phyloP scores from a whole-genome alignment of 805 yeast genomes.

The Sugiyamaella smithiae region DNA sequence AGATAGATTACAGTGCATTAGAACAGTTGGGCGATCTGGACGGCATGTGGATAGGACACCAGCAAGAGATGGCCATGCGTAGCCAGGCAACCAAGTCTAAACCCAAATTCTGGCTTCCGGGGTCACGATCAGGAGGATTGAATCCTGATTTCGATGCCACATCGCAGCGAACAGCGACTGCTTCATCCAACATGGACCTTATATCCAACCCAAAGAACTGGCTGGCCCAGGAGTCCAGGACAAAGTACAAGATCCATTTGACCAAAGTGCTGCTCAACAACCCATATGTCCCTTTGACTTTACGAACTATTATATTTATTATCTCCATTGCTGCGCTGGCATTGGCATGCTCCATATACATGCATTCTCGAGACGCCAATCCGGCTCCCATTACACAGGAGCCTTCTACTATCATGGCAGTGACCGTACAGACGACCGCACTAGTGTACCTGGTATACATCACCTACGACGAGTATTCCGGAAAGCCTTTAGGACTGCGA shows the following conservation, averaged over 20 bases:
- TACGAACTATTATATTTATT: slow-evolving; percentile 58
- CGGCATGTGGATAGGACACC: slow-evolving; percentile 21
- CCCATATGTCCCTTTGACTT: slow-evolving; percentile 75
- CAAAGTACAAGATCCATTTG: slow-evolving; percentile 38
- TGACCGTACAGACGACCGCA: slow-evolving; percentile 78
- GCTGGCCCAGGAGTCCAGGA: slow-evolving; percentile 23
- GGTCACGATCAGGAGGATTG: neutral
- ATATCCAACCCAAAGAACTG: slow-evolving; percentile 1
- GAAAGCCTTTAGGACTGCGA: slow-evolving; percentile 88
- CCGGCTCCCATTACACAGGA: slow-evolving; percentile 55
- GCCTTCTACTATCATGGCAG: slow-evolving; percentile 90
- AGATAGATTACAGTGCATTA: slow-evolving; percentile 19
- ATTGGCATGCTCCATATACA: slow-evolving; percentile 54
- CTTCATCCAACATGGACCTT: neutral
- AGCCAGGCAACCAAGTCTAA: neutral
- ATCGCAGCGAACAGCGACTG: neutral
- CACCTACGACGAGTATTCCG: slow-evolving; percentile 86
- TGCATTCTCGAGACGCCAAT: slow-evolving; percentile 34
- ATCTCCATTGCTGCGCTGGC: slow-evolving; percentile 69
- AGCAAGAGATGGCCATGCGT: slow-evolving; percentile 2
- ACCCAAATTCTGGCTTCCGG: slow-evolving; percentile 3
- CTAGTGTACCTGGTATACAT: slow-evolving; percentile 74
- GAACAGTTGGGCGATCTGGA: slow-evolving; percentile 21
- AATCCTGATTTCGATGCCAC: neutral
- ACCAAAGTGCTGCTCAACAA: slow-evolving; percentile 54